Evolutionary conservation across 1,139 yeast species (phyloP).

Genomic region (Meyerozyma carpophila): DNA sequence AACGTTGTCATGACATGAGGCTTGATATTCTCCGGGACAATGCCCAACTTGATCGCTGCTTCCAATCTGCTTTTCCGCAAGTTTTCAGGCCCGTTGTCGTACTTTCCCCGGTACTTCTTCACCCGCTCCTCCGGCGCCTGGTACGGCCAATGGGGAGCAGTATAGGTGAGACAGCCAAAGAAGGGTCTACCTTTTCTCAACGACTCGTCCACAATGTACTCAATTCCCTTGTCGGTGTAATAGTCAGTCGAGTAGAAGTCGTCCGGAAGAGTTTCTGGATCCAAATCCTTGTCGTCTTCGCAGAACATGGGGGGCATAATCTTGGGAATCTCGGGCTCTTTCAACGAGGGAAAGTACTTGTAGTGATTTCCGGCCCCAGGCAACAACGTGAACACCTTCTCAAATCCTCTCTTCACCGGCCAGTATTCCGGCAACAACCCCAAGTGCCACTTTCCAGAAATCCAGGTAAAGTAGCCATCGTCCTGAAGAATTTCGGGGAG

Average conservation of each 20-base stretch:
- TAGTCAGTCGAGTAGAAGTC: constrained; percentile 43
- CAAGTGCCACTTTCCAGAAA: constrained; percentile 58
- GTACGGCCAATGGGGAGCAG: constrained; percentile 62
- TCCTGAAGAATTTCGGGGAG: constrained; percentile 49
- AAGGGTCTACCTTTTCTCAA: constrained; percentile 39
- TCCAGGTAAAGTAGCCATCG: constrained; percentile 40
- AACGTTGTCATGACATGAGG: constrained; percentile 44
- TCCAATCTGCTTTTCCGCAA: constrained; percentile 34
- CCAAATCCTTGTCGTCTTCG: constrained; percentile 29
- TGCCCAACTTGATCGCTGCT: constrained; percentile 37
- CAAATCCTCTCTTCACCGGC: constrained; percentile 50
- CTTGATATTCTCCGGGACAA: constrained; percentile 35
- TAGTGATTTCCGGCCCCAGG: constrained; percentile 60
- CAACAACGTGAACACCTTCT: constrained; percentile 42
- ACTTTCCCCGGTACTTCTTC: constrained; percentile 43
- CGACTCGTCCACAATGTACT: constrained; percentile 24
- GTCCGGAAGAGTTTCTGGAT: constrained; percentile 35
- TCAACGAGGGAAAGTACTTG: constrained; percentile 39
- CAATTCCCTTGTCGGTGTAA: constrained; percentile 41
- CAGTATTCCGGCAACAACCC: constrained; percentile 46
- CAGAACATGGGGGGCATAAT: constrained; percentile 32
- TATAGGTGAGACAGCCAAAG: constrained; percentile 47
- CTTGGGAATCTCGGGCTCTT: constrained; percentile 16
- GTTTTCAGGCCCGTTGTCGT: constrained; percentile 45
- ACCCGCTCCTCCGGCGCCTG: constrained; percentile 49